These are phyloP conservation scores for Mortierella sp. DNA, from an alignment of 371 early-diverging fungal species.

Conservation along the genomic window DNA sequence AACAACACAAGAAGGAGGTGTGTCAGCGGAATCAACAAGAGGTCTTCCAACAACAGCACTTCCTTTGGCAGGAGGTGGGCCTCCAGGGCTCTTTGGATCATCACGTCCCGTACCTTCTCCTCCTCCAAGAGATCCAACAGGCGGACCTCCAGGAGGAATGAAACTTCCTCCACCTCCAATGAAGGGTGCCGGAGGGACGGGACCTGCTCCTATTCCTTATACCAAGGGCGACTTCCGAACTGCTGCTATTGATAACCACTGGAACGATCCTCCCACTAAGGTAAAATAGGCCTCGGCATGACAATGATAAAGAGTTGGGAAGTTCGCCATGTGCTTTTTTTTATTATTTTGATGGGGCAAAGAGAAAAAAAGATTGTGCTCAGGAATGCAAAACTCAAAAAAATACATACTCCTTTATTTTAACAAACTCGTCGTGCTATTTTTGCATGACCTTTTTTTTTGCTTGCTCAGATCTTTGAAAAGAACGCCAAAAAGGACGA, in stretches of 20 bases:
- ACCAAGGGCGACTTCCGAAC: constrained; percentile 62
- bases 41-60: constrained; percentile 18
- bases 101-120: constrained; percentile 17
- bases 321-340: background rate
- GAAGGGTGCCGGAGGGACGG: constrained; percentile 19
- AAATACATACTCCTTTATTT: background rate
- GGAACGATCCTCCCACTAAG: constrained; percentile 68
- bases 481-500: constrained; percentile 30
- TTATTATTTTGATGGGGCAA: constrained; percentile 1
- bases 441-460: background rate
- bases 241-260: constrained; percentile 63
- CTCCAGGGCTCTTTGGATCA: constrained; percentile 41
- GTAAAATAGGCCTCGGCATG: constrained; percentile 38
- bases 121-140: constrained; percentile 21
- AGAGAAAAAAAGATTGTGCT: background rate
- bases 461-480: constrained; percentile 47
- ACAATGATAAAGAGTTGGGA: background rate
- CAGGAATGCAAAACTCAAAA: constrained; percentile 2
- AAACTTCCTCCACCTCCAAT: constrained; percentile 50
- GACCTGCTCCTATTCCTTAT: constrained; percentile 34
- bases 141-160: constrained; percentile 21
- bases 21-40: constrained; percentile 10
- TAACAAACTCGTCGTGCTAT: background rate
- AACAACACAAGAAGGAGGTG: background rate
- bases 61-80: constrained; percentile 26